Percentiles rank a stretch among this genome's conserved stretches.
phyloP scores from a whole-genome alignment of 805 yeast species.

The Hanseniaspora mollemarum region DNA sequence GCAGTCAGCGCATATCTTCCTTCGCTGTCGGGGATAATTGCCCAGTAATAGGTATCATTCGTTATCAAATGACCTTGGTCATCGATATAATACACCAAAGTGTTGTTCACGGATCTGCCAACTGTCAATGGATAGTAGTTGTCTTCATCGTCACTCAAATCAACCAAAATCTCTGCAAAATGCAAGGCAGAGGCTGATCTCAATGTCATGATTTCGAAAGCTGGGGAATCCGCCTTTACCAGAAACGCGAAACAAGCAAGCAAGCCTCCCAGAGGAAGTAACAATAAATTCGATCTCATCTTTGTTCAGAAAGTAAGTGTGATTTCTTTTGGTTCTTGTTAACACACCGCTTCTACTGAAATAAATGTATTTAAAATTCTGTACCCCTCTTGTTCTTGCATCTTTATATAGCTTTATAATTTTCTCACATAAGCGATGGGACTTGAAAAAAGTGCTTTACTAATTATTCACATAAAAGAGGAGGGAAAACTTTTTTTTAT shows the following conservation, averaged over 20 bases:
- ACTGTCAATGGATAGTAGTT: neutral
- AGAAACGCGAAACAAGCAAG: slow-evolving; percentile 21
- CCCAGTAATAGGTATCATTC: neutral
- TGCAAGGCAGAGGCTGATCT: slow-evolving; percentile 32
- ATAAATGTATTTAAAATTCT: no score
- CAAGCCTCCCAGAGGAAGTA: neutral
- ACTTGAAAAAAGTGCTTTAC: no score
- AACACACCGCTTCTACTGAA: no score
- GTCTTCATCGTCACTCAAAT: slow-evolving; percentile 17
- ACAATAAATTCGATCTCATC: neutral
- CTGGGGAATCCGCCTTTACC: slow-evolving; percentile 30
- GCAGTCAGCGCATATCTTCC: neutral
- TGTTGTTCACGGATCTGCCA: neutral
- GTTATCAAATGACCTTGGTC: neutral
- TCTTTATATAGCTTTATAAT: no score
- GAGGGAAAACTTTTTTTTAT: no score
- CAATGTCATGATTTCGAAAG: slow-evolving; percentile 28
- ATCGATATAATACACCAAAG: neutral
- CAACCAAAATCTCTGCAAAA: slow-evolving; percentile 18
- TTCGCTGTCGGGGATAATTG: neutral
- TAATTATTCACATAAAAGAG: no score
- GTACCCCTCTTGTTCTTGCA: no score
- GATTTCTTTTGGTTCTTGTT: no score
- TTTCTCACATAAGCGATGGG: no score
- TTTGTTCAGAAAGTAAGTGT: no score